A percentile compares a stretch with the other conserved stretches of the same genome.
phyloP scores from a whole-genome alignment of 495 filamentous ascomycete genomes.

The Neurospora pannonica region DNA sequence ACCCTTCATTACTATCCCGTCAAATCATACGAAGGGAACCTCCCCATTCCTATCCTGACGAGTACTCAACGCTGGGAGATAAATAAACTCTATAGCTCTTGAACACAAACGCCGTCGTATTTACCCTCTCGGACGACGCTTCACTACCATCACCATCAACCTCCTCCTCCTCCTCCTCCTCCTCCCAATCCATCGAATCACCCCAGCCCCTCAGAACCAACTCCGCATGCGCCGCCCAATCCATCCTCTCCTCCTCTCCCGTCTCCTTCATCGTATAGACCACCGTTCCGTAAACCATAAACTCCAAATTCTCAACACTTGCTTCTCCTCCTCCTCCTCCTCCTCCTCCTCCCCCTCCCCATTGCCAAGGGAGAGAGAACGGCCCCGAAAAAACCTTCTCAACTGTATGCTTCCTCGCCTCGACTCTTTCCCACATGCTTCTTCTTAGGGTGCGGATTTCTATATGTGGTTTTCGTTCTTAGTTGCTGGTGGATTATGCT shows the following conservation, averaged over 20 bases:
- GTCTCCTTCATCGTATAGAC: conserved; percentile 12
- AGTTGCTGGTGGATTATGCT: too few species aligned
- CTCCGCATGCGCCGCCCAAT: conserved; percentile 17
- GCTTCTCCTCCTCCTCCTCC: too few species aligned
- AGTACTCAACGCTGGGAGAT: neutral
- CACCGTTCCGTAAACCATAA: conserved; percentile 26
- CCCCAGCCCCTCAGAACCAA: too few species aligned
- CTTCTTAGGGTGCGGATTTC: conserved; percentile 14
- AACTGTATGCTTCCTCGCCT: conserved; percentile 19
- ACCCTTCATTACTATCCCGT: neutral
- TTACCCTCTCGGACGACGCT: neutral
- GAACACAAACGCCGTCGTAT: neutral
- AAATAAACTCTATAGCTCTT: neutral
- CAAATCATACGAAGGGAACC: neutral
- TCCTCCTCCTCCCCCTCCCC: neutral
- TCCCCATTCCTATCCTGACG: neutral
- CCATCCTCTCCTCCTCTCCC: neutral
- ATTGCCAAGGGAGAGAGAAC: conserved; percentile 1
- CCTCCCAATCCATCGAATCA: too few species aligned
- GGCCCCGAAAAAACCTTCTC: conserved; percentile 25
- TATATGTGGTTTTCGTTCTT: too few species aligned
- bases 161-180: neutral
- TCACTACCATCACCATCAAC: neutral
- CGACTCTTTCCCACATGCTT: conserved; percentile 21
- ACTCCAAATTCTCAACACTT: conserved; percentile 4